A percentile compares a stretch with the other conserved stretches of the same genome.
Conservation (phyloP, 768 basidiomycete species). For the Mycena chlorophos region DNA sequence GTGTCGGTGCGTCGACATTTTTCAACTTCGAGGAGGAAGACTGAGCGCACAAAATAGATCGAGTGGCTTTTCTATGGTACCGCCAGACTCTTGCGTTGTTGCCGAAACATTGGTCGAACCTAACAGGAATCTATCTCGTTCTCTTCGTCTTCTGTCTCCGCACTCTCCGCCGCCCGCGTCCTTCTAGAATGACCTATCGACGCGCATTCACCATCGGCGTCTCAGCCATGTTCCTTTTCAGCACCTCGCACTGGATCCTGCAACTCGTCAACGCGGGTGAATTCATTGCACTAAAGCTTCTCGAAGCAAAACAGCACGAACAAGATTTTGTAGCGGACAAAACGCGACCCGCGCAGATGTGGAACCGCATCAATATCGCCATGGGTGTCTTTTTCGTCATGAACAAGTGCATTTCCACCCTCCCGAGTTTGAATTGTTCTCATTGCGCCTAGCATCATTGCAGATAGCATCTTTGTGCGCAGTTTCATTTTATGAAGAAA, state of each 20-base stretch:
- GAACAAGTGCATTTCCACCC: constrained; percentile 25
- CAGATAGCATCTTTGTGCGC: constrained; percentile 30
- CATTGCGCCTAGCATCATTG: constrained; percentile 24
- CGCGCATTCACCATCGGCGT: constrained; percentile 5
- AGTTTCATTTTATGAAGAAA: not conserved
- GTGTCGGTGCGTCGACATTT: constrained; percentile 7
- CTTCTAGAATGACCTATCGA: constrained; percentile 4
- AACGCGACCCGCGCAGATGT: not conserved
- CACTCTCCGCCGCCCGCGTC: constrained; percentile 2
- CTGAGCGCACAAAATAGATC: constrained; percentile 16
- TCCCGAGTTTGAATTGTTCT: not conserved
- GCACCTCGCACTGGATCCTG: constrained; percentile 14
- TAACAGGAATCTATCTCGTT: constrained; percentile 31
- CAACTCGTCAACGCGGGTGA: constrained; percentile 19
- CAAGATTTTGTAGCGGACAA: not conserved
- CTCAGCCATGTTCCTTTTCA: constrained; percentile 5
- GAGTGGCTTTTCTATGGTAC: constrained; percentile 33
- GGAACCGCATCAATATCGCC: constrained; percentile 13
- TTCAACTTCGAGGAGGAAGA: too few species aligned
- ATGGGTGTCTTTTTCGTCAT: constrained; percentile 27
- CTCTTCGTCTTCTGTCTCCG: constrained; percentile 30
- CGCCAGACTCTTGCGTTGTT: not conserved
- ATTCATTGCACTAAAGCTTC: not conserved
- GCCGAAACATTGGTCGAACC: not conserved
- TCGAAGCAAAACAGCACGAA: not conserved